Evolutionary conservation across 2,329 filamentous ascomycete genomes (phyloP), one percentile per base, ranked within the genome.

Genomic region (Arthrobotrys megalospora): DNA sequence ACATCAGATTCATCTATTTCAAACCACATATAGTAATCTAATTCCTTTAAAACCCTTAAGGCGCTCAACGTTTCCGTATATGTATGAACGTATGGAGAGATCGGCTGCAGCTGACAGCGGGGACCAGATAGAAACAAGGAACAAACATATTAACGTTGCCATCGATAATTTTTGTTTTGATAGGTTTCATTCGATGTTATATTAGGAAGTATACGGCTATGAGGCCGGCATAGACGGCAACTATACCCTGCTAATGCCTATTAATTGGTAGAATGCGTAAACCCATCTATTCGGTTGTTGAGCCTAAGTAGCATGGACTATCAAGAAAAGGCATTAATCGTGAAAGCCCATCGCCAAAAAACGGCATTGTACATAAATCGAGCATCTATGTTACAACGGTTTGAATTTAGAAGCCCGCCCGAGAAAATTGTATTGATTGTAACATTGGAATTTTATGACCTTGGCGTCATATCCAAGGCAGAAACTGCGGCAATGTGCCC

Each of bases 291-390:
- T n/a, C 55, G 32, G 52, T 38, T 36, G 52, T 21, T 21, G 52
- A n/a, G 52, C 32, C n/a, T 36, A 11, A 10, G 52, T 14, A 58
- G 52, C 52, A 58, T 36, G n/a, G 38, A 58, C 14, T 6, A 2
- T 43, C 55, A 21, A 60, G 55, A 60, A 32, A 32, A 60, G 36
- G 55, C 36, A 60, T 43, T 19, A 24, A 43, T 43, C 10, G 16
- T 21, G 55, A 41, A 43, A 12, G 7, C 55, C 1, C 3, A n/a
- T 60, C 14, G 36, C 28, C 52, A 52, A 58, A 43, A 32, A 28
- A 43, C 34, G 34, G 55, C 36, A 60, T 60, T 60, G 36, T 43
- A 24, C 55, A 24, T 24, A 12, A 41, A 60, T 28, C 16, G 34
- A 28, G 10, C 11, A 43, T 36, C 21, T 32, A 60, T 3, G 55